Base-by-base conservation (phyloP, 805 yeast species). In the Priceomyces medius region DNA sequence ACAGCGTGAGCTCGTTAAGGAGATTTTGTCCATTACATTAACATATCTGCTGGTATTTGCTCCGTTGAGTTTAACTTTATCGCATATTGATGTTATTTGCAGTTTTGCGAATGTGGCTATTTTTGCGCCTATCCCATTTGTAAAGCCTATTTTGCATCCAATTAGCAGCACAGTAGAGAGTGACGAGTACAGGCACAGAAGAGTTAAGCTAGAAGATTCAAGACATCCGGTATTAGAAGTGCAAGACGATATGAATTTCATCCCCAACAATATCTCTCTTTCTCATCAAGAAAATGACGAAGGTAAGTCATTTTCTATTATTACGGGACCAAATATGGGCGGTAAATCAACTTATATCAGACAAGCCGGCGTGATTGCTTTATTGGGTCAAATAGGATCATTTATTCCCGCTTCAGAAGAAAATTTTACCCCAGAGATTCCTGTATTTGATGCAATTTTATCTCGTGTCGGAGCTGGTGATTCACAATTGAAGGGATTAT, bases 401-500 rank as follows among this genome's bases (percentile, higher is more conserved):
- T 90, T 84, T 56, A 80, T 90, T 19, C 99, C 99, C 2, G 67
- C 68, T 9, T 72, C 70, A 29, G 81, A 73, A 24, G 63, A 53
- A 5, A 48, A 45, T 8, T 43, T 36, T 7, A 45, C 45, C 2
- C 90, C 97, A 0, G 90, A 88, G 53, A 60, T 93, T 19, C 81
- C 88, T 9, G 71, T 93, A 2, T 88, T 91, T 47, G 99, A 93
- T 64, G 88, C 96, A 2, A 84, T 93, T 4, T 74, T 93, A 45
- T 95, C 98, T 10, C 80, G 99, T 57, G 97, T 93, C n/a, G 99
- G 99, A 8, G 98, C 99, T 2, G 95, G 97, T 9, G 99, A 93
- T 61, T 91, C 97, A 0, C 99, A 93, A 64, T 73, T 93, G 56
- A 90, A 91, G 63, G 99, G 99, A 19, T 88, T 93, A 20, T 90